Evolutionary conservation across 306 rosid species (phyloP), one percentile per base, ranked within the genome.

Genomic region (Canavalia ensiformis): DNA sequence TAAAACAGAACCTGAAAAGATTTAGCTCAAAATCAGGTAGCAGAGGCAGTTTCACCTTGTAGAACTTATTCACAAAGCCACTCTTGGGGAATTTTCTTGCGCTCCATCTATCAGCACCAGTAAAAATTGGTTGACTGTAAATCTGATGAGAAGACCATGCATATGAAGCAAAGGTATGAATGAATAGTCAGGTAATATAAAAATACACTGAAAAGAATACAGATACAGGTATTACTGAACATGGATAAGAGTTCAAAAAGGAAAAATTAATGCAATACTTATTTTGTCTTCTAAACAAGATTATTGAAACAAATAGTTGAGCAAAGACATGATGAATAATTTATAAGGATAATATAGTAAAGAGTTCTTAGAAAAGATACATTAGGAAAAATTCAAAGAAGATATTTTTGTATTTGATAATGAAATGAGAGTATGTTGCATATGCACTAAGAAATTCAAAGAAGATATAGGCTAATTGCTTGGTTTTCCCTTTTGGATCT

Each of bases 81-180:
- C 91, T 93, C 82, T 83, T 39, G 5, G 98, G 97, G 50, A 51
- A 89, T 42, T 79, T 91, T 68, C 33, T 81, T 3, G 65, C 34
- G 3, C 52, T 11, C 97, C 97, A 91, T 89, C 81, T 87, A 28
- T 94, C 95, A 45, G 77, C 90, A 11, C 68, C 84, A 42, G 84
- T 85, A 56, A 72, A 91, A 73, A 89, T 75, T n/a, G 97, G 92
- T 65, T 93, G 97, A 45, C 91, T 64, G 77, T 29, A 93, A 7
- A 93, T 64, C 96, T 93, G 94, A 41, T 46, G 18, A 50, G 62
- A 47, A 52, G 35, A 75, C 30, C 60, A 47, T 4, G 28, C 0
- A 30, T 9, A 50, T 44, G 50, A 49, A 10, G 41, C 52, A 65
- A 0, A 37, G 33, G 6, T 37, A 39, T 28, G 6, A 58, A 37